Percentiles rank a stretch among this genome's conserved stretches.
These are phyloP conservation scores for Sedum album DNA, from an alignment of 164 flowering plant species.

Conservation along the genomic window DNA sequence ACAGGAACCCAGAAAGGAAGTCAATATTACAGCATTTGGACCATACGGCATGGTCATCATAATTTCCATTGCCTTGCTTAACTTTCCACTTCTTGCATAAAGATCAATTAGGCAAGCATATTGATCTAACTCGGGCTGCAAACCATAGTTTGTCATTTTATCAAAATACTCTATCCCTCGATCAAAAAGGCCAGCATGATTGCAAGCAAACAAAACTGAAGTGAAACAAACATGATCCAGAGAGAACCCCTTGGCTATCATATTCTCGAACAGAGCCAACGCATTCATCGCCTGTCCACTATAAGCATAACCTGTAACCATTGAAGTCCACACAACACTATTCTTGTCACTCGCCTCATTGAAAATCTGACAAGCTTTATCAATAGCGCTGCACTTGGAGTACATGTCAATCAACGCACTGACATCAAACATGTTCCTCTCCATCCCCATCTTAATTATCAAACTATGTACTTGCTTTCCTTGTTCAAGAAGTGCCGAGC, in stretches of 20 bases:
- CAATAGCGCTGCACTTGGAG: slow-evolving; percentile 36
- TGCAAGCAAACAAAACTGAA: slow-evolving; percentile 44
- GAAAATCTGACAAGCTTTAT: slow-evolving; percentile 29
- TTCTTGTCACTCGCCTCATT: slow-evolving; percentile 23
- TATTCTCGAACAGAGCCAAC: slow-evolving; percentile 28
- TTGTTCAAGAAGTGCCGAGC: slow-evolving; percentile 24
- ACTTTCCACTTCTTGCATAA: slow-evolving; percentile 32
- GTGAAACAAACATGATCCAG: slow-evolving; percentile 41
- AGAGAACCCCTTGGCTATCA: slow-evolving; percentile 17
- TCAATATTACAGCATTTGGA: slow-evolving; percentile 36
- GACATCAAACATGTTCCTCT: slow-evolving; percentile 25
- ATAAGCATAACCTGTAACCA: slow-evolving; percentile 40
- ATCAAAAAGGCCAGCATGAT: slow-evolving; percentile 41
- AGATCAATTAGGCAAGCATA: slow-evolving; percentile 46
- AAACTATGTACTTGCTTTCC: slow-evolving; percentile 36
- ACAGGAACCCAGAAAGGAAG: slow-evolving; percentile 41
- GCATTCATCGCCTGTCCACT: slow-evolving; percentile 33
- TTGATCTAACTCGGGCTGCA: slow-evolving; percentile 40
- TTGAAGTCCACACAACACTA: slow-evolving; percentile 32
- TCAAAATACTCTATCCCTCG: slow-evolving; percentile 32
- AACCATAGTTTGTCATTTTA: slow-evolving; percentile 31
- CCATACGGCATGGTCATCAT: slow-evolving; percentile 38
- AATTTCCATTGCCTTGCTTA: slow-evolving; percentile 34
- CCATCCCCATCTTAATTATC: slow-evolving; percentile 31
- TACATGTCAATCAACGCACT: slow-evolving; percentile 44